Conservation (phyloP, 495 filamentous ascomycete species). For the Pseudevernia furfuracea region DNA sequence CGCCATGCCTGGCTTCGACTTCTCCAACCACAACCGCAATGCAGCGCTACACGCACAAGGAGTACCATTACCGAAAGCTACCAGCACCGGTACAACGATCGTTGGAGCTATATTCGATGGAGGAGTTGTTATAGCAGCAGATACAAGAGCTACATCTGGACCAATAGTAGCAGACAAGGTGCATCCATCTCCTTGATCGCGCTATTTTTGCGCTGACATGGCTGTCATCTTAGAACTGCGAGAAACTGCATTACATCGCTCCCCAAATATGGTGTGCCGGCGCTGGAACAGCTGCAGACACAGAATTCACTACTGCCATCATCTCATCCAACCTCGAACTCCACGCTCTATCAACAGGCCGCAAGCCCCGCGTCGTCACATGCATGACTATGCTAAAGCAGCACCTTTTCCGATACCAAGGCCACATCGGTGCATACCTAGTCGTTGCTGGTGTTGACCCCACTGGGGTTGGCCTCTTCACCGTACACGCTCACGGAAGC, state of each 20-base stretch:
- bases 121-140: conserved; percentile 94
- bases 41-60: conserved; percentile 86
- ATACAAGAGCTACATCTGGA: conserved; percentile 94
- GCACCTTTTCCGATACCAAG: conserved; percentile 96
- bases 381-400: conserved; percentile 99
- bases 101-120: conserved; percentile 96
- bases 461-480: conserved; percentile 92
- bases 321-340: conserved; percentile 98
- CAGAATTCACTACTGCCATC: conserved; percentile 96
- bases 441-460: conserved; percentile 97
- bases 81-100: conserved; percentile 98
- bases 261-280: conserved; percentile 99
- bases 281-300: conserved; percentile 96
- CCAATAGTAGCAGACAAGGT: conserved; percentile 99
- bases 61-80: conserved; percentile 91
- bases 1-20: conserved; percentile 97
- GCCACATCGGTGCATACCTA: conserved; percentile 95
- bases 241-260: conserved; percentile 98
- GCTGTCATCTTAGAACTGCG: conserved; percentile 65
- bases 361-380: conserved; percentile 92
- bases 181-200: conserved; percentile 16
- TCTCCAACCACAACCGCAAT: conserved; percentile 99
- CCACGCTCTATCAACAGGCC: conserved; percentile 88
- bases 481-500: conserved; percentile 95
- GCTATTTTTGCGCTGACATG: conserved; percentile 4